These are phyloP conservation scores for Trypanosoma lewisi DNA, from an alignment of 208 protist species.

Conservation along the genomic window DNA sequence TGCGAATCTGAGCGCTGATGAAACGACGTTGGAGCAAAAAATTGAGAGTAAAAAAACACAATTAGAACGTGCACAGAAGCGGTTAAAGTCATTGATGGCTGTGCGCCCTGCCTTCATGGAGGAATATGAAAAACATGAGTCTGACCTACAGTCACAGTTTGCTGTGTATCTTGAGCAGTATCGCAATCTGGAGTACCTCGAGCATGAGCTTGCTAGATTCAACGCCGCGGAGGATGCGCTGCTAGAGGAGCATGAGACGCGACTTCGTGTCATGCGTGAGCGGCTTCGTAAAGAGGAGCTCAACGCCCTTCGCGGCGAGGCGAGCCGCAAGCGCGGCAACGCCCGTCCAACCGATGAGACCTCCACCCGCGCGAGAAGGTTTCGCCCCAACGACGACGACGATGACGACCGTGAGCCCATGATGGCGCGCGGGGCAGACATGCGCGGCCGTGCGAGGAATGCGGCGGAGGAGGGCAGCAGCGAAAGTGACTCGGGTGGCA, in stretches of 20 bases:
- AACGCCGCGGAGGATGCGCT: conserved; percentile 82
- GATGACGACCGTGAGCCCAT: conserved; percentile 8
- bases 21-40: conserved; percentile 93
- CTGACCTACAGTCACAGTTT: conserved; percentile 90
- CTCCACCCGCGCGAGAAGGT: background rate
- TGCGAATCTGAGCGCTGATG: conserved; percentile 82
- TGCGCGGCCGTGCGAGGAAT: conserved; percentile 21
- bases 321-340: conserved; percentile 9
- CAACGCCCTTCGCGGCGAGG: conserved; percentile 68
- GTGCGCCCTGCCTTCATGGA: conserved; percentile 93
- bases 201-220: conserved; percentile 87
- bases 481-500: conserved; percentile 20
- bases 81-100: conserved; percentile 83
- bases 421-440: background rate
- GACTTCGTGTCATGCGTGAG: conserved; percentile 88
- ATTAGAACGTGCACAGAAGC: conserved; percentile 91
- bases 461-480: conserved; percentile 66
- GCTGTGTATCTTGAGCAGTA: conserved; percentile 93
- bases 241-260: conserved; percentile 87
- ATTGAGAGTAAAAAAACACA: conserved; percentile 95
- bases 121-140: conserved; percentile 93
- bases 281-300: conserved; percentile 86
- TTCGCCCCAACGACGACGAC: conserved; percentile 26
- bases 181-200: conserved; percentile 93
- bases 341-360: conserved; percentile 5